Evolutionary conservation across 2,329 filamentous ascomycete genomes (phyloP).

Genomic region (Penicillium decumbens): DNA sequence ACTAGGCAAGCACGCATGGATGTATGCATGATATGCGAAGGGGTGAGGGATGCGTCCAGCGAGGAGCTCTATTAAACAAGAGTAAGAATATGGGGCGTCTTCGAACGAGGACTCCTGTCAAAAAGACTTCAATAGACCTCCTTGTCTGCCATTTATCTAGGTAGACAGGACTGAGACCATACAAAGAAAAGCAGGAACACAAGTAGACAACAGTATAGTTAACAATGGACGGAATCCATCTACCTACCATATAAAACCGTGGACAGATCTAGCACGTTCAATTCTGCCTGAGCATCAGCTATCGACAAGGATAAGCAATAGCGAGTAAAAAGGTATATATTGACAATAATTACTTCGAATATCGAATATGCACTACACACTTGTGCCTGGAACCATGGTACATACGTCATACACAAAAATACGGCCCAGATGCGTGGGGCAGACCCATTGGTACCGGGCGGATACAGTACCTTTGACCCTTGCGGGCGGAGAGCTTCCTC

Average conservation of each 20-base stretch:
- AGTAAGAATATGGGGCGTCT: too few species aligned
- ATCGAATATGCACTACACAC: not conserved
- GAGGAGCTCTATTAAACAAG: too few species aligned
- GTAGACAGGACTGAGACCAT: too few species aligned
- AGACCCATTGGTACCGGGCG: slow-evolving; percentile 1
- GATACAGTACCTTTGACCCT: slow-evolving; percentile 8
- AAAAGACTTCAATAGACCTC: too few species aligned
- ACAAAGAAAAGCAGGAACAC: not conserved
- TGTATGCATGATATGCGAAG: too few species aligned
- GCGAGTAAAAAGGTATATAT: not conserved
- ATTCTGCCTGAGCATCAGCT: too few species aligned
- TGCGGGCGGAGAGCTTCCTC: slow-evolving; percentile 14
- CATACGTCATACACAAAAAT: not conserved
- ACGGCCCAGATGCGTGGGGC: not conserved
- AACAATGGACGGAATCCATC: not conserved
- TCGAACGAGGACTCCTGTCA: too few species aligned
- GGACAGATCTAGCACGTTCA: too few species aligned
- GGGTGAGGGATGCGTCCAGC: too few species aligned
- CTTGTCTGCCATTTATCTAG: too few species aligned
- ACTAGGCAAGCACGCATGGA: too few species aligned
- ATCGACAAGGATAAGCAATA: too few species aligned
- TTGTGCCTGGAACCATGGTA: not conserved
- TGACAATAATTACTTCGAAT: not conserved
- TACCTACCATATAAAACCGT: not conserved
- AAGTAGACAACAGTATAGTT: not conserved